Conservation (phyloP, 2,329 filamentous ascomycete species). For the Dactylellina leptospora region DNA sequence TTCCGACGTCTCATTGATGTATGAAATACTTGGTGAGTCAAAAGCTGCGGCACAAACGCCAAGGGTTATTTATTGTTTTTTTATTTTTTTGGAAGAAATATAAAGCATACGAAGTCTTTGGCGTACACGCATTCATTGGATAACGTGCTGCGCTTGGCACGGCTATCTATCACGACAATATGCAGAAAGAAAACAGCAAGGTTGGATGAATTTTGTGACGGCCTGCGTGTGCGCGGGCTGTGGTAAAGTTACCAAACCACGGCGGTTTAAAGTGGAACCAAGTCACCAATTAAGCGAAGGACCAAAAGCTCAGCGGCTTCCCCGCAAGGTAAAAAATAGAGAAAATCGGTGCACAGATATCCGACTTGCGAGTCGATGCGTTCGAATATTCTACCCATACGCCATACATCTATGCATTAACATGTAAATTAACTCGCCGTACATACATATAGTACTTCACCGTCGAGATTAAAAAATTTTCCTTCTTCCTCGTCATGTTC, state of each 20-base stretch:
- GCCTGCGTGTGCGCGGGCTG: background rate
- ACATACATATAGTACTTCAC: conserved; percentile 11
- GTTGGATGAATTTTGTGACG: background rate
- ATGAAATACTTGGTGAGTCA: background rate
- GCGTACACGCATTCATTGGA: background rate
- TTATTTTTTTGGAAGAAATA: no score
- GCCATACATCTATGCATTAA: conserved; percentile 24
- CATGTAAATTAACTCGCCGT: conserved; percentile 33
- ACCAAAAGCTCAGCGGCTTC: conserved; percentile 11
- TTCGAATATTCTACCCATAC: conserved; percentile 14
- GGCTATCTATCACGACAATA: background rate
- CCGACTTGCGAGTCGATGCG: conserved; percentile 35
- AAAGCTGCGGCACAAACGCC: background rate
- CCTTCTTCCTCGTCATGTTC: conserved; percentile 2
- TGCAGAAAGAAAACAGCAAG: background rate
- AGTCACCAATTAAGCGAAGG: conserved; percentile 32
- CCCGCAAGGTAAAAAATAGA: conserved; percentile 32
- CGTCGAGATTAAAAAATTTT: background rate
- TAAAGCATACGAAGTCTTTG: no score
- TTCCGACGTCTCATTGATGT: background rate
- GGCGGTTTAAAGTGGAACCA: background rate
- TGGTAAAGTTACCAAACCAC: background rate
- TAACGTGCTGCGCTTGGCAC: background rate
- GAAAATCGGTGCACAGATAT: conserved; percentile 30
- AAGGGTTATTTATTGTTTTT: no score